phyloP scores from a whole-genome alignment of 202 grass and related monocot genomes.

The Zizania palustris region DNA sequence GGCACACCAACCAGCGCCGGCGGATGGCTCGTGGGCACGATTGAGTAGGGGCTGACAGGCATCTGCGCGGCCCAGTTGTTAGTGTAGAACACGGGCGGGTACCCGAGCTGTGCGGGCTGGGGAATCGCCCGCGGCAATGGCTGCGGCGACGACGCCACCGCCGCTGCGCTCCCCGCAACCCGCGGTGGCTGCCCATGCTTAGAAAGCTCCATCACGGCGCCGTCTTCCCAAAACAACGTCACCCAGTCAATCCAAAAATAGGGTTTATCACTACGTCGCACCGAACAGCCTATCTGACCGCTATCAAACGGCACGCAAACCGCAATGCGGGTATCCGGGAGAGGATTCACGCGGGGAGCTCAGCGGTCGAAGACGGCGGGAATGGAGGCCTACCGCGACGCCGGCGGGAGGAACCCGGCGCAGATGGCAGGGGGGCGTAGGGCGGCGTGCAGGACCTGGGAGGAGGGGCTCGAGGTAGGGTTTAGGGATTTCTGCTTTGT shows the following conservation, averaged over 20 bases:
- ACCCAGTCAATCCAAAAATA: neutral
- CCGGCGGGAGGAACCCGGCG: neutral
- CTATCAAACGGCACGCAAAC: neutral
- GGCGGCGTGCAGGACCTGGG: neutral
- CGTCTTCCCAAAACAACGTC: neutral
- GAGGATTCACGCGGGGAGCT: neutral
- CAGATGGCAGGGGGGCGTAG: neutral
- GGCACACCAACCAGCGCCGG: constrained; percentile 26
- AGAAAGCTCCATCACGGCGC: constrained; percentile 53
- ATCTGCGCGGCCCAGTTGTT: constrained; percentile 21
- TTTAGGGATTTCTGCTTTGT: neutral
- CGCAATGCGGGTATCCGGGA: constrained; percentile 6
- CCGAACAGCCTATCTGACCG: neutral
- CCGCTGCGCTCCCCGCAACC: constrained; percentile 13
- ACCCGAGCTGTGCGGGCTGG: constrained; percentile 30
- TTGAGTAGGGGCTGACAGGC: constrained; percentile 39
- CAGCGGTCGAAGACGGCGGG: neutral
- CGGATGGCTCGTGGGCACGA: constrained; percentile 43
- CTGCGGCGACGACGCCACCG: constrained; percentile 19
- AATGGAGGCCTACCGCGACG: neutral
- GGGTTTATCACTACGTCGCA: neutral
- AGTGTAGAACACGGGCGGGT: constrained; percentile 23
- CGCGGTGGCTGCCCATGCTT: constrained; percentile 43
- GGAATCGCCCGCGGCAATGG: constrained; percentile 12
- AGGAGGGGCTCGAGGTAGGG: constrained; percentile 9